A percentile compares a stretch with the other conserved stretches of the same genome.
phyloP scores from a whole-genome alignment of 1,284 basidiomycete species.

The Coniferiporia weirii region DNA sequence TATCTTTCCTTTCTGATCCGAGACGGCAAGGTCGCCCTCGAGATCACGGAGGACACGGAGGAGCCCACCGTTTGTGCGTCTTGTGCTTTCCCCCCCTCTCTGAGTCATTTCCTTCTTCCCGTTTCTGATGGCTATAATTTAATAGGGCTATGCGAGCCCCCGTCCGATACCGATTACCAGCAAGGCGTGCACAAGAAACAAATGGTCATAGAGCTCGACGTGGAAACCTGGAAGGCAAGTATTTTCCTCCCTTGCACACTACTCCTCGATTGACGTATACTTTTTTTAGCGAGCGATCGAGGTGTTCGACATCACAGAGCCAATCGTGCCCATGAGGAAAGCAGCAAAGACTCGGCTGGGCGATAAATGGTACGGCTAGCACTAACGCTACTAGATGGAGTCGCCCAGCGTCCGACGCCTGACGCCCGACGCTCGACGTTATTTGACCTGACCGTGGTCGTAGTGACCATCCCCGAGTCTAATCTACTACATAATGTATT shows the following conservation, averaged over 20 bases:
- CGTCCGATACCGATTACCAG: conserved; percentile 57
- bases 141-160: conserved; percentile 36
- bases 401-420: no score
- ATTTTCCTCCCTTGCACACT: neutral
- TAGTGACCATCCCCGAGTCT: no score
- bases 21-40: conserved; percentile 74
- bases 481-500: no score
- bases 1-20: conserved; percentile 88
- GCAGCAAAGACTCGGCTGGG: conserved; percentile 49
- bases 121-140: neutral
- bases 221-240: conserved; percentile 72
- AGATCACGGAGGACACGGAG: conserved; percentile 50
- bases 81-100: neutral
- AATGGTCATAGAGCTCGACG: conserved; percentile 82
- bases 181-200: conserved; percentile 69
- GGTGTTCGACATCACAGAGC: conserved; percentile 68
- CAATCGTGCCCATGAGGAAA: conserved; percentile 62
- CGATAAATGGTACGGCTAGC: conserved; percentile 62
- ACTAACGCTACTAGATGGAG: neutral
- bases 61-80: conserved; percentile 72
- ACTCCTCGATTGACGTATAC: no score
- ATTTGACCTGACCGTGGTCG: no score
- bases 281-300: conserved; percentile 66
- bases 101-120: neutral
- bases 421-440: no score